A percentile compares a stretch with the other conserved stretches of the same genome.
Evolutionary conservation across 495 filamentous ascomycete genomes (phyloP).

Genomic region (Penicillium bovifimosum): DNA sequence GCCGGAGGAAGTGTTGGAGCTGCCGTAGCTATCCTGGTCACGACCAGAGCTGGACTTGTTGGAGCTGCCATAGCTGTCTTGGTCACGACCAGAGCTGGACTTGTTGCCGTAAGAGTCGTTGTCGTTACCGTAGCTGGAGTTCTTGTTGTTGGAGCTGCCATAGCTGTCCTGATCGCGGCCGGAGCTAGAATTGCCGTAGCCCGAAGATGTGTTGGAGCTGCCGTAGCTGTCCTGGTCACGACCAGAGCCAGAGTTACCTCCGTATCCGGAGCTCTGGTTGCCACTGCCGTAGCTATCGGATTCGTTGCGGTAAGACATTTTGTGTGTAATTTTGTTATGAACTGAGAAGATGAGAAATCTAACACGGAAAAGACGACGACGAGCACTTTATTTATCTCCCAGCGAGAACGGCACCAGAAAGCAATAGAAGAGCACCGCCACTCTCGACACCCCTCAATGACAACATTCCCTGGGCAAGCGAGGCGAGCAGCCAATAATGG

Average conservation of each 20-base stretch:
- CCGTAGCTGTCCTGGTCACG: not conserved
- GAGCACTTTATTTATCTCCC: not conserved
- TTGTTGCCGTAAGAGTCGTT: not conserved
- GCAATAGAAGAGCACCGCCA: not conserved
- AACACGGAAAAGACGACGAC: not conserved
- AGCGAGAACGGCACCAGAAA: not conserved
- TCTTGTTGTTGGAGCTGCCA: not conserved
- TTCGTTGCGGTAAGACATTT: conserved; percentile 7
- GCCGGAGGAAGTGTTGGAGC: not conserved
- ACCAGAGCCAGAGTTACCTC: not conserved
- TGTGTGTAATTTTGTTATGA: not conserved
- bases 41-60: not conserved
- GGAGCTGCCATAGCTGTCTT: not conserved
- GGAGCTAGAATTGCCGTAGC: not conserved
- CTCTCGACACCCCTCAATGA: not conserved
- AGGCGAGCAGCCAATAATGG: not conserved
- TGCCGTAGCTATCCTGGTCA: not conserved
- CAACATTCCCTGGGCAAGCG: not conserved
- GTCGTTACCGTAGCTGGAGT: not conserved
- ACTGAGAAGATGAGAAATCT: not conserved
- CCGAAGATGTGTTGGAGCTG: not conserved
- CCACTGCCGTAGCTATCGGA: conserved; percentile 6
- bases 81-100: not conserved
- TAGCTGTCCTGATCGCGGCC: not conserved
- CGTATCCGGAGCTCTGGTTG: conserved; percentile 1